Base-by-base conservation (phyloP, 2,329 filamentous ascomycete genomes). In the Periconia sp. region DNA sequence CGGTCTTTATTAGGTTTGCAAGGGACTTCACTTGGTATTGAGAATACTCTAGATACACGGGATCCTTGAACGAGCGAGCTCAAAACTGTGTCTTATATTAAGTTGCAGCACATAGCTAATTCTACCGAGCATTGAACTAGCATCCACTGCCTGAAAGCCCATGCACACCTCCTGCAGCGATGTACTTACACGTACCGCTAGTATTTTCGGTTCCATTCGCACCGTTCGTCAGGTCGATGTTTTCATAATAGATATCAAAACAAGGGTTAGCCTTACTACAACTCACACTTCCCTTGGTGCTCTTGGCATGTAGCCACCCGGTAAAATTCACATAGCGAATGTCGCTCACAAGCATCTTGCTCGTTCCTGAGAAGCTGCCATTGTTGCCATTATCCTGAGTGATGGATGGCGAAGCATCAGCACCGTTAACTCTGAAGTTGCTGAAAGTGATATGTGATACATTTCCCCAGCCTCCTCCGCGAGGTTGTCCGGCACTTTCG, bases 391-490 rank as follows among this genome's bases (percentile, higher is more conserved):
- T 76, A 39, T 77, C 69, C 54, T 82, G 72, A 0, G 61, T 74
- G 40, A 83, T 79, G 2, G 55, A 52, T 0, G 73, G 68, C 0
- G 74, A 75, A 11, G 61, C 52, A 11, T 70, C 68, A 1, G 78
- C 72, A 9, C 77, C 79, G 8, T 74, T 50, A 11, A 81, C 53
- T 10, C 71, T 48, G 51, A 82, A 81, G 47, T 81, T 81, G 13
- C 71, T 67, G 47, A 82, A 79, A 73, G 55, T 6, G 11, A 82
- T 63, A 50, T 81, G 79, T 11, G 67, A 61, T 4, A 82, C 73
- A 3, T 60, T 66, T n/a, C 80, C 80, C 75, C 78, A 81, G 13
- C 79, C 79, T 11, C 73, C 78, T 9, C 79, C 79, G 4, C 76
- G 69, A 3, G 79, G 77, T 24, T 72, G 59, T 15, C 69, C 73